Evolutionary conservation across 2,329 filamentous ascomycete genomes (phyloP).

Genomic region (Scedosporium minutisporum): DNA sequence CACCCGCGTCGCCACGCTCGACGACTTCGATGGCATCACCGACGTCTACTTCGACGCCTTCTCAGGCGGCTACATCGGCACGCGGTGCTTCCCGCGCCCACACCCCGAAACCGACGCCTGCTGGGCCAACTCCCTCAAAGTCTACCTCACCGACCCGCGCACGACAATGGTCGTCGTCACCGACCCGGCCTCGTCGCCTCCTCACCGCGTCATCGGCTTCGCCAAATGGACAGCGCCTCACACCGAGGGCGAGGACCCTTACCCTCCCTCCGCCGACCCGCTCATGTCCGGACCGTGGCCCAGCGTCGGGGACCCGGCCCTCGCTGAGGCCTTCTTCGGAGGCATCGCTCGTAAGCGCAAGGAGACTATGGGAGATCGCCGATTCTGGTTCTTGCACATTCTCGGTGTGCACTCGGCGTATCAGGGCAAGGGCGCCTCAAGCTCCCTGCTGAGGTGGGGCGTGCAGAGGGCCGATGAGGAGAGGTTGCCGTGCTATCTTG

Average conservation of each 20-base stretch:
- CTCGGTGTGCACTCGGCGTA: slow-evolving; percentile 30
- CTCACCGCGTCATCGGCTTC: background rate
- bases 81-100: slow-evolving; percentile 25
- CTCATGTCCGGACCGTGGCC: slow-evolving; percentile 23
- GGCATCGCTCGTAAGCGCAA: slow-evolving; percentile 23
- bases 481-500: slow-evolving; percentile 1
- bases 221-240: background rate
- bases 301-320: slow-evolving; percentile 21
- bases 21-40: slow-evolving; percentile 30
- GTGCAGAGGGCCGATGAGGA: slow-evolving; percentile 32
- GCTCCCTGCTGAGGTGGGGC: slow-evolving; percentile 37
- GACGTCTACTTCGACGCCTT: slow-evolving; percentile 38
- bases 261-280: background rate
- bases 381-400: slow-evolving; percentile 40
- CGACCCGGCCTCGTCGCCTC: slow-evolving; percentile 15
- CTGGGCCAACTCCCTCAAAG: slow-evolving; percentile 23
- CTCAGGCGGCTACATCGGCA: slow-evolving; percentile 23
- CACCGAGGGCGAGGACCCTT: background rate
- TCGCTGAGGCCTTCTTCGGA: slow-evolving; percentile 31
- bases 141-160: slow-evolving; percentile 29
- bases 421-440: slow-evolving; percentile 36
- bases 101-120: slow-evolving; percentile 17
- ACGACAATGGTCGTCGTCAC: slow-evolving; percentile 30
- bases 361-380: slow-evolving; percentile 27
- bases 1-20: slow-evolving; percentile 18